These are phyloP conservation scores for Solanum sejunctum DNA, from an alignment of 257 asterid genomes.

Conservation along the genomic window DNA sequence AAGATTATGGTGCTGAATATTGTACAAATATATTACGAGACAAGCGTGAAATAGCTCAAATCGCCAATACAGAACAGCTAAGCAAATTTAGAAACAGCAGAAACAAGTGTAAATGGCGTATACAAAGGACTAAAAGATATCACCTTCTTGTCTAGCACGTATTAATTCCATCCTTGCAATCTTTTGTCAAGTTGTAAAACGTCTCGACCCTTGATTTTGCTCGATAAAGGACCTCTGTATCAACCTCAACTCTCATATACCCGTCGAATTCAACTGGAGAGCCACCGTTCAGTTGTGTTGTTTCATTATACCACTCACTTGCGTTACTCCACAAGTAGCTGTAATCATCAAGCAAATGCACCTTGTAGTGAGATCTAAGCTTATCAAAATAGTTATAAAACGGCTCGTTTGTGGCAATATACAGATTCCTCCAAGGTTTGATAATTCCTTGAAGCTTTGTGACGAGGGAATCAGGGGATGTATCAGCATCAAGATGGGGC, in stretches of 20 bases:
- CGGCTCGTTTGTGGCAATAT: constrained; percentile 81
- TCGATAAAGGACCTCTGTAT: constrained; percentile 82
- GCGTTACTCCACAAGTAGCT: constrained; percentile 67
- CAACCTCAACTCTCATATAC: constrained; percentile 92
- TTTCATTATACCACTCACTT: constrained; percentile 93
- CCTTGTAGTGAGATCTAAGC: constrained; percentile 85
- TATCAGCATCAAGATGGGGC: constrained; percentile 82
- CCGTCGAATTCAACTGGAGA: constrained; percentile 78
- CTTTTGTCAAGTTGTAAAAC: constrained; percentile 66
- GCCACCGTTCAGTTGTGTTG: constrained; percentile 46
- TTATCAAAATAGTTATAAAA: constrained; percentile 82
- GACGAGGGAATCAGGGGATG: constrained; percentile 75
- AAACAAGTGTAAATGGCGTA: not conserved
- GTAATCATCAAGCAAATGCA: constrained; percentile 84
- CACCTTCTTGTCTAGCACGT: constrained; percentile 40
- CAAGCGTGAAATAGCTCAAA: not conserved
- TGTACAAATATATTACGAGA: not conserved
- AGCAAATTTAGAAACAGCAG: not conserved
- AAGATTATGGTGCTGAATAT: not conserved
- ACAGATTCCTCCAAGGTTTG: constrained; percentile 72
- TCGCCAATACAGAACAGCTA: not conserved
- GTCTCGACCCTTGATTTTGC: constrained; percentile 84
- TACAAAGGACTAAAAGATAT: not conserved
- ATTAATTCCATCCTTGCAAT: constrained; percentile 91
- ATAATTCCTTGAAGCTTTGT: constrained; percentile 45